These are phyloP conservation scores for Pyrenochaeta sp. DNA, from an alignment of 2,329 filamentous ascomycete genomes.

Conservation along the genomic window DNA sequence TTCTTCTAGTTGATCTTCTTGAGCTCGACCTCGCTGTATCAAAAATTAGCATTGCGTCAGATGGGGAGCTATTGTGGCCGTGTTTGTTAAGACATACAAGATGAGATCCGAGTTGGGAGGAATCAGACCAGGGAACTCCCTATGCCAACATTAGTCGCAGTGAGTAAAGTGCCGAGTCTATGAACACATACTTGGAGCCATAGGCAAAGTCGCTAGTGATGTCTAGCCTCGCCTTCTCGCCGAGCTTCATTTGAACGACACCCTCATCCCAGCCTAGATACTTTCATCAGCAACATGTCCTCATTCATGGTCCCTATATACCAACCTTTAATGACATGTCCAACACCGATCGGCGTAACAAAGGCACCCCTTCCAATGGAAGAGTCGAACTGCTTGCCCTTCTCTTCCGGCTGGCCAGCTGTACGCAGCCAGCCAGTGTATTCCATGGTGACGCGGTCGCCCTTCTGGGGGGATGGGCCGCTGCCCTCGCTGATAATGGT, in stretches of 20 bases:
- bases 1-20: constrained; percentile 43
- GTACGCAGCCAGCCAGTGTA: constrained; percentile 44
- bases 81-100: constrained; percentile 69
- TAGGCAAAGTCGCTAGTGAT: constrained; percentile 72
- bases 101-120: constrained; percentile 76
- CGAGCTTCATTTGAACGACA: constrained; percentile 77
- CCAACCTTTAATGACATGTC: constrained; percentile 84
- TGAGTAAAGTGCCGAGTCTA: background rate
- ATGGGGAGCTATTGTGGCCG: background rate
- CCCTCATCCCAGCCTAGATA: constrained; percentile 67
- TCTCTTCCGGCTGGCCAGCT: constrained; percentile 28
- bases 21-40: constrained; percentile 41
- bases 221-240: constrained; percentile 85
- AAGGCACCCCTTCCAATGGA: constrained; percentile 81
- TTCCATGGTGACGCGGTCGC: constrained; percentile 42
- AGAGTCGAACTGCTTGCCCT: constrained; percentile 73
- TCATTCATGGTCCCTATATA: background rate
- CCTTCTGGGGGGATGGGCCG: constrained; percentile 38
- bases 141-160: constrained; percentile 44
- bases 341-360: constrained; percentile 77
- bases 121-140: constrained; percentile 80
- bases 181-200: constrained; percentile 27
- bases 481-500: constrained; percentile 38
- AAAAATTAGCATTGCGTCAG: constrained; percentile 6
- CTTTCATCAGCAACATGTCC: background rate